Percentiles rank a stretch among this genome's conserved stretches.
Evolutionary conservation across 179 eudicot genomes (phyloP).

Genomic region (Spergularia azorica): DNA sequence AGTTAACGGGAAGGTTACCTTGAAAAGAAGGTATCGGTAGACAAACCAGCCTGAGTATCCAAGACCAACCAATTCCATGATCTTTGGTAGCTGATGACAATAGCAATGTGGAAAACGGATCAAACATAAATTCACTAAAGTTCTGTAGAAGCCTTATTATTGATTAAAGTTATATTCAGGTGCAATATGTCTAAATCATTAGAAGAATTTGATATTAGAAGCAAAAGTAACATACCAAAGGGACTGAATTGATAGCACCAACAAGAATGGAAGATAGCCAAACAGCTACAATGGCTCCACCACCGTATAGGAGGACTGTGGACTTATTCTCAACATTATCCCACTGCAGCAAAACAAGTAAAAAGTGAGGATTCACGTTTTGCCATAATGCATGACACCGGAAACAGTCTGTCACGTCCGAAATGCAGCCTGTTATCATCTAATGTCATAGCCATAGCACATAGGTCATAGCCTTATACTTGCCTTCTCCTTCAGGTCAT

Average conservation of each 20-base stretch:
- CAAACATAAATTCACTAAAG: conserved; percentile 1
- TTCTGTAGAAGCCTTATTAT: too few relatives aligned
- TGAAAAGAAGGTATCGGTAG: conserved; percentile 97
- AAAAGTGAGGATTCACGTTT: background rate
- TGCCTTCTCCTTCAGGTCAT: conserved; percentile 91
- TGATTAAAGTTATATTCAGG: too few relatives aligned
- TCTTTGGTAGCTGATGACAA: conserved; percentile 79
- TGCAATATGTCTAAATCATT: background rate
- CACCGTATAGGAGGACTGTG: conserved; percentile 91
- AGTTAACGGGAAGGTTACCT: conserved; percentile 48
- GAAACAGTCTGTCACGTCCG: background rate
- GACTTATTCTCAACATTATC: conserved; percentile 95
- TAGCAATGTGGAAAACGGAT: background rate
- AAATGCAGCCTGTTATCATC: too few relatives aligned
- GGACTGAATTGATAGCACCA: conserved; percentile 92
- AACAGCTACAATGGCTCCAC: conserved; percentile 84
- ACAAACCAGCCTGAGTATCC: conserved; percentile 99
- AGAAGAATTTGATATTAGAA: too few relatives aligned
- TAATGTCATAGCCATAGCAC: background rate
- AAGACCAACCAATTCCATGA: conserved; percentile 98
- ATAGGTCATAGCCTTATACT: conserved; percentile 5
- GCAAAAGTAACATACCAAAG: conserved; percentile 55
- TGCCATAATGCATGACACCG: background rate
- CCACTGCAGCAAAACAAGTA: conserved; percentile 53
- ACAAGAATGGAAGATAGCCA: conserved; percentile 85